phyloP scores from a whole-genome alignment of 192 early-diverging fungal genomes.

The Backusella morwellensis region DNA sequence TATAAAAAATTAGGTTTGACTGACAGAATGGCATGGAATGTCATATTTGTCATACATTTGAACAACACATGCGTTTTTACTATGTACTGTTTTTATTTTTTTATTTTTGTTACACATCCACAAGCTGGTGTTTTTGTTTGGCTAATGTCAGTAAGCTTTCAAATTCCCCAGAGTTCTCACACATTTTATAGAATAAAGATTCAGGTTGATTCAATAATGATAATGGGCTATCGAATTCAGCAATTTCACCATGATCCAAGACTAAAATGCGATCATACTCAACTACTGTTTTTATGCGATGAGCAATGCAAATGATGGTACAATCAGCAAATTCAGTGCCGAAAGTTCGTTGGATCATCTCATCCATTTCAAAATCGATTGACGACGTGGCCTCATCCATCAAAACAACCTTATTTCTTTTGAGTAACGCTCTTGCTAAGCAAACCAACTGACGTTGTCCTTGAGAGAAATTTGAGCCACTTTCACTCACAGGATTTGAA shows the following conservation, averaged over 20 bases:
- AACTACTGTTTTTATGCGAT: conserved; percentile 54
- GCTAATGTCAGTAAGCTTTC: conserved; percentile 63
- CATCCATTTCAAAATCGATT: conserved; percentile 54
- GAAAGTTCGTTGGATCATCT: conserved; percentile 59
- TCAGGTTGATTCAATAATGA: conserved; percentile 60
- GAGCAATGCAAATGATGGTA: conserved; percentile 62
- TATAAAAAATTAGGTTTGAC: neutral
- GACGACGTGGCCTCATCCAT: conserved; percentile 53
- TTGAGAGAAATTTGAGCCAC: conserved; percentile 76
- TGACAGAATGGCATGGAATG: neutral
- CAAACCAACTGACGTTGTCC: conserved; percentile 81
- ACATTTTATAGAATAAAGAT: conserved; percentile 75
- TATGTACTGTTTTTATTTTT: neutral
- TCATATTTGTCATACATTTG: neutral
- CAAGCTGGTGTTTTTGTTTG: conserved; percentile 31
- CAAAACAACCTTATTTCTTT: conserved; percentile 42
- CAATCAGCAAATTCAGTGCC: conserved; percentile 50
- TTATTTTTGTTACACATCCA: conserved; percentile 9
- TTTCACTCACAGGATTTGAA: conserved; percentile 65
- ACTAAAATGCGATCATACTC: conserved; percentile 79
- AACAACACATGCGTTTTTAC: neutral
- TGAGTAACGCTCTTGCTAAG: conserved; percentile 76
- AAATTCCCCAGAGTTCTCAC: conserved; percentile 79
- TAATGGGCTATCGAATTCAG: conserved; percentile 79
- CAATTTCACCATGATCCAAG: conserved; percentile 72